A percentile compares a stretch with the other conserved stretches of the same genome.
Conservation (phyloP, 164 flowering plant species). For the Kingdonia uniflora region DNA sequence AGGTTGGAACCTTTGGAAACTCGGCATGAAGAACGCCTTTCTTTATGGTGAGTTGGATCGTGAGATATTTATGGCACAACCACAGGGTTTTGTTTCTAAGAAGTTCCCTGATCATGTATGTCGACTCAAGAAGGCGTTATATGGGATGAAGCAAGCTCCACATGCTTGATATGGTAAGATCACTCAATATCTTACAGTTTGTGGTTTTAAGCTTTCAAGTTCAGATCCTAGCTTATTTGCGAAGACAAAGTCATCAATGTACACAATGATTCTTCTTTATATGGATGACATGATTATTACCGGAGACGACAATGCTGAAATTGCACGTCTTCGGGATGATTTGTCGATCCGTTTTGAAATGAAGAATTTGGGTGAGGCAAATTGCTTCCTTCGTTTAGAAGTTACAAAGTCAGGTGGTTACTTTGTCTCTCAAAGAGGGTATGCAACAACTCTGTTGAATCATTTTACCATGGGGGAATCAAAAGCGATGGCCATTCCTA, state of each 20-base stretch:
- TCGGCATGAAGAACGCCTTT: not conserved
- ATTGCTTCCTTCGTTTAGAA: no score
- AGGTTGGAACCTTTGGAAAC: not conserved
- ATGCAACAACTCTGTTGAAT: not conserved
- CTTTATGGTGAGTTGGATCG: no score
- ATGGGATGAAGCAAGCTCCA: not conserved
- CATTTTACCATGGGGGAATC: no score
- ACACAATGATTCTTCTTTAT: no score
- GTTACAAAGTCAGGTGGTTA: no score
- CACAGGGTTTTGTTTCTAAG: not conserved
- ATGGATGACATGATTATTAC: no score
- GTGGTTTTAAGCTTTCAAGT: not conserved
- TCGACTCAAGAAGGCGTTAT: no score
- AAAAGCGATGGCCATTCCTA: no score
- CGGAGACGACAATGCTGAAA: no score
- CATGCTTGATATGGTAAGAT: not conserved
- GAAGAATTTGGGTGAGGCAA: constrained; percentile 1
- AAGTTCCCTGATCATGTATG: not conserved
- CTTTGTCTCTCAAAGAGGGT: constrained; percentile 1
- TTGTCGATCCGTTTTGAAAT: constrained; percentile 3
- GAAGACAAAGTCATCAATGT: not conserved
- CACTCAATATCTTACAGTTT: not conserved
- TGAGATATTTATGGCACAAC: no score
- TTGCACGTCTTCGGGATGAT: no score
- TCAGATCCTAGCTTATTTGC: not conserved